Base-by-base conservation (phyloP, 208 protist genomes). In the Leishmania lainsoni region DNA sequence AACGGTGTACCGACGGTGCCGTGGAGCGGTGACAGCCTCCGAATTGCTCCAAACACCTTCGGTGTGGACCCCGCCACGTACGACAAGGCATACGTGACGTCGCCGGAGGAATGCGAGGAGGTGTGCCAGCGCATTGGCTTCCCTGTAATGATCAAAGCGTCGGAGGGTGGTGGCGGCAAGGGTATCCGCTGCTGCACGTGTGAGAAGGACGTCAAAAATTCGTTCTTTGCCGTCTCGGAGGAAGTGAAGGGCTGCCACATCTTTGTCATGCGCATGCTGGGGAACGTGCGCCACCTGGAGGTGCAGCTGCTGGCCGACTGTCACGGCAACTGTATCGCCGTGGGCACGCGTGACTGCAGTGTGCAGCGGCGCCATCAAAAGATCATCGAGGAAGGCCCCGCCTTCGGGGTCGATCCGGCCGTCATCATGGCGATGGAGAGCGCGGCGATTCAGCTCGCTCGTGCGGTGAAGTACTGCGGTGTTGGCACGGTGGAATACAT, bases 311-410 rank as follows among this genome's bases (percentile, higher is more conserved):
- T 99, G 10, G 98, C 95, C 1, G 99, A 99, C 83, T 59, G 91
- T 78, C 93, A 99, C 79, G 97, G 98, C 56, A 92, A 99, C 80
- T 98, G 92, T 79, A 98, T 92, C 56, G 90, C 98, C 22, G 92
- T 99, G 2, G 95, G 93, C 83, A 98, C 98, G 22, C 94, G 99
- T 58, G 99, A 99, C 90, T 99, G 99, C 92, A 99, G 98, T 17
- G 98, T 99, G n/a, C 99, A 99, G 89, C 92, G 99, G 35, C 95
- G 99, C 58, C 98, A 99, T 81, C 99, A 99, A 87, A 99, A 99
- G 88, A 98, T 99, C 80, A 98, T 99, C 82, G 98, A 99, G 81
- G 98, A 99, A 83, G 99, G 98, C 17, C 99, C 99, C 32, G 97
- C 95, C 0, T 91, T 96, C 73, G 91, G 91, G 20, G 97, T 98